Base-by-base conservation (phyloP, 1,284 basidiomycete species). In the Irpex rosettiformis region DNA sequence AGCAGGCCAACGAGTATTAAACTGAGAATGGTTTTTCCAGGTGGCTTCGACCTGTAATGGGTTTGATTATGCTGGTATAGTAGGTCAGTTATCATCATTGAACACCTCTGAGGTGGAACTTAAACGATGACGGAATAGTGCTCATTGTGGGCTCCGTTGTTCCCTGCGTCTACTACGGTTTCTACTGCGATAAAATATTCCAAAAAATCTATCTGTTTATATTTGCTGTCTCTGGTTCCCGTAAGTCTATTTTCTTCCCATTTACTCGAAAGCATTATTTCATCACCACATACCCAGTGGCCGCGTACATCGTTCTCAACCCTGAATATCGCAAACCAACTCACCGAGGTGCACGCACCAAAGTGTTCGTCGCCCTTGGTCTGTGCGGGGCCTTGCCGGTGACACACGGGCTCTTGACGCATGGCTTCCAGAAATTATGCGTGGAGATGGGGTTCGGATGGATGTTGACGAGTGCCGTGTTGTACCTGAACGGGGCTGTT, bases 71-170 rank as follows among this genome's bases (percentile, higher is more conserved):
- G 75, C 83, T 40, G 89, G 89, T 27, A 91, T 91, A 60, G 76
- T 85, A 57, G 73, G 83, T 77, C 59, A 68, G 73, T 78, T 42
- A 16, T 40, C 27, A n/a, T 10, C 30, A 37, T 16, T 37, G 2
- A 37, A 10, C 6, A 4, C 6, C n/a, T 37, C 30, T 8, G 33
- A n/a, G n/a, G n/a, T n/a, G n/a, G n/a, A n/a, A n/a, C n/a, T n/a
- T n/a, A n/a, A n/a, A n/a, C n/a, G n/a, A n/a, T n/a, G n/a, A n/a
- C n/a, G n/a, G n/a, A n/a, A 37, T 56, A 79, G 75, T 79, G 30
- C 77, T 87, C 37, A 96, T 83, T 57, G 87, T 93, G 45, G 94
- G 94, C 47, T 93, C 91, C 28, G 91, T 91, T 71, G 84, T 88
- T 62, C 90, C 92, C 1, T 84, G 81, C 62, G 76, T 91, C 42